Conservation (phyloP, 1,284 basidiomycete species). For the Ceratobasidium sp. region DNA sequence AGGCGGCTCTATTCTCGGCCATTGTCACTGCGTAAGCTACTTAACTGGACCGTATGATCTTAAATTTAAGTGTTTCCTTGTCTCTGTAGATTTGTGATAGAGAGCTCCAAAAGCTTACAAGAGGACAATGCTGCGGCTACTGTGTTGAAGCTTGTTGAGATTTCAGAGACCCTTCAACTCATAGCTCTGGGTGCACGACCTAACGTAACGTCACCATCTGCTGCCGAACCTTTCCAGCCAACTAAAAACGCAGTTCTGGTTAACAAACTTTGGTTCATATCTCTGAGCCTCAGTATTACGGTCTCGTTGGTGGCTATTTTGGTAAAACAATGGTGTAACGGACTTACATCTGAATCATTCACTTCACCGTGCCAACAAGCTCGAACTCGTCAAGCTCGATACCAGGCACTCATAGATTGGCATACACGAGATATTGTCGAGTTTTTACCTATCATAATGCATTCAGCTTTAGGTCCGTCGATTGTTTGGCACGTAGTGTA, state of each 20-base stretch:
- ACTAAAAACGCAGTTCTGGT: background rate
- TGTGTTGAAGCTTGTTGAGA: background rate
- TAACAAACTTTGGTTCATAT: conserved; percentile 19
- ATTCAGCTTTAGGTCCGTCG: conserved; percentile 8
- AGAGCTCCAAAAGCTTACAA: conserved; percentile 4
- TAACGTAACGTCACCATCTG: background rate
- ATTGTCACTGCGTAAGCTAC: conserved; percentile 30
- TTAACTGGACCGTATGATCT: too few relatives aligned
- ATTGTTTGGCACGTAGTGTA: background rate
- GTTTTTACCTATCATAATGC: conserved; percentile 7
- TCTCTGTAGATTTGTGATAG: conserved; percentile 17
- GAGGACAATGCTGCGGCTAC: background rate
- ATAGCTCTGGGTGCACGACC: background rate
- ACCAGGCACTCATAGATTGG: background rate
- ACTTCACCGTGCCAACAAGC: conserved; percentile 6
- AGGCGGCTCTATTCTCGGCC: conserved; percentile 24
- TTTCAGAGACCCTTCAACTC: background rate
- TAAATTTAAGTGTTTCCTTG: background rate
- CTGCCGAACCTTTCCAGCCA: background rate
- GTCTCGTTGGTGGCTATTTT: conserved; percentile 11
- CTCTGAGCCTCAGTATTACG: conserved; percentile 14
- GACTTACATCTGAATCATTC: background rate
- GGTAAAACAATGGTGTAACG: conserved; percentile 26
- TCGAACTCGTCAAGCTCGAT: conserved; percentile 13
- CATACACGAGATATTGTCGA: background rate